These are phyloP conservation scores for Vanderwaltozyma verrucispora DNA, from an alignment of 805 yeast genomes.

Conservation along the genomic window DNA sequence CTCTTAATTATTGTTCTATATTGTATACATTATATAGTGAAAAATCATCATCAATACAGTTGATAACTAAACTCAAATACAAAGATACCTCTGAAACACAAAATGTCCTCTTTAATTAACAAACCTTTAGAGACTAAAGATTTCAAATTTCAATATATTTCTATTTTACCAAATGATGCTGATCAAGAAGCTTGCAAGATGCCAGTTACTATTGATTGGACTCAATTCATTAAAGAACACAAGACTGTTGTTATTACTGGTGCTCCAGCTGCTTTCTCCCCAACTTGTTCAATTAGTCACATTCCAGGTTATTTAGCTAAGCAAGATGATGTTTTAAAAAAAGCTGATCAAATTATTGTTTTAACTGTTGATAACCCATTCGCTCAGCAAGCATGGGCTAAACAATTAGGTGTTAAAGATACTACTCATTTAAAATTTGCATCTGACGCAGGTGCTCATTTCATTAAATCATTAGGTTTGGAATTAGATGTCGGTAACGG, in stretches of 20 bases:
- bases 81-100: neutral
- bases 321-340: conserved; percentile 38
- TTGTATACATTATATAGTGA: too few relatives aligned
- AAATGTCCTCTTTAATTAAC: conserved; percentile 16
- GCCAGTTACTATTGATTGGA: conserved; percentile 20
- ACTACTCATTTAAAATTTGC: conserved; percentile 43
- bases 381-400: conserved; percentile 61
- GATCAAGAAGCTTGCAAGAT: conserved; percentile 22
- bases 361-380: conserved; percentile 63
- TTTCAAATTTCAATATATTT: conserved; percentile 26
- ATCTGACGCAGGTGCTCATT: conserved; percentile 52
- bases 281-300: conserved; percentile 64
- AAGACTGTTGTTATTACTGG: conserved; percentile 60
- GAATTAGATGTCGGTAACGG: conserved; percentile 41
- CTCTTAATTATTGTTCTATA: too few relatives aligned
- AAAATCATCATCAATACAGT: neutral
- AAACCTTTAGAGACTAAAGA: conserved; percentile 17
- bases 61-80: neutral
- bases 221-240: conserved; percentile 21
- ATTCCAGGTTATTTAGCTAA: conserved; percentile 55
- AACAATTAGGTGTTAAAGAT: conserved; percentile 27
- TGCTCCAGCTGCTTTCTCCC: conserved; percentile 85
- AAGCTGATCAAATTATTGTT: conserved; percentile 54
- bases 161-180: conserved; percentile 17
- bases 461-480: conserved; percentile 52